Base-by-base conservation (phyloP, 1,284 basidiomycete species). In the Melampsora larici-populina region DNA sequence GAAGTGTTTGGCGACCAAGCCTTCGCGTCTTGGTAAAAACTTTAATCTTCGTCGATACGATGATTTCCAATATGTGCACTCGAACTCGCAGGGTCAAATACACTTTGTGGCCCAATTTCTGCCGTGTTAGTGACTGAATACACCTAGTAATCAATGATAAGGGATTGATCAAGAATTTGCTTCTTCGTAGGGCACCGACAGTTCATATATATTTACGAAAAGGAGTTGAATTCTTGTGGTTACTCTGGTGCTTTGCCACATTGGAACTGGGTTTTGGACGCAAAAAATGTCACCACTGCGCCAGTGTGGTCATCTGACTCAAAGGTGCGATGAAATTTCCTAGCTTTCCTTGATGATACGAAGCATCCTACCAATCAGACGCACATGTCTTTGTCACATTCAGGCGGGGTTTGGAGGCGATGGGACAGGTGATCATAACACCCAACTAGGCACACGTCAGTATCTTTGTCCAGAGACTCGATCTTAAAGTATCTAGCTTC, bases 21-120 rank as follows among this genome's bases (percentile, higher is more conserved):
- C 74, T 26, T 31, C 65, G n/a, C 33, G 18, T 40, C 65, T 76
- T 13, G 13, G 74, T 31, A 58, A 64, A 11, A 46, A 63, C 29
- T 68, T 58, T 58, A 51, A 65, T 9, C 43, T 68, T 8, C 48
- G 73, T n/a, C 73, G 36, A 17, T 76, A 76, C 36, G 73, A 76
- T 68, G 73, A 76, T 63, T 76, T 76, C 40, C 64, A 68, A 60
- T 76, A 76, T 48, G 65, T 76, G 49, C 73, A 76, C 60, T 55
- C 65, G 21, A 58, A 63, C 24, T n/a, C 58, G 31, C 55, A 68
- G 17, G 43, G 51, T 49, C 46, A 76, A 46, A 51, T 68, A 31
- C 73, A 76, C 64, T 76, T 76, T 17, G 65, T 68, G n/a, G 73
- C 73, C 64, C 43, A 63, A 55, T 76, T 76, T 68, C 55, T 76